Evolutionary conservation across 805 yeast species (phyloP), one percentile per base, ranked within the genome.

Genomic region (Kodamaea neixiangensis): DNA sequence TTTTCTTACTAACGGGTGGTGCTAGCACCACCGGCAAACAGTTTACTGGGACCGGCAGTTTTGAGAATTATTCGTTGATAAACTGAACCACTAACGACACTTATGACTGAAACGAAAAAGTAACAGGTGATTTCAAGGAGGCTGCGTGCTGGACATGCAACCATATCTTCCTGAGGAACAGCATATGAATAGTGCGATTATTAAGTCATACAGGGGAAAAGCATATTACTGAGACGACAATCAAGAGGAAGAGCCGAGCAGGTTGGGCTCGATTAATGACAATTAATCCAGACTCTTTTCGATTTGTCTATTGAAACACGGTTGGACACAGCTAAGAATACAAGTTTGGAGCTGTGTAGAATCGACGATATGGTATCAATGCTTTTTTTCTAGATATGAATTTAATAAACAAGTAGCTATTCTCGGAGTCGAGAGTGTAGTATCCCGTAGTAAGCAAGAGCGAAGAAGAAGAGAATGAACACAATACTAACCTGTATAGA

Each of bases 401-500:
- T 39, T 42, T 34, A 52, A 52, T 52, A 52, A 35, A 52, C 25
- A 44, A 37, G 40, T 45, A 22, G 42, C 44, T 37, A 46, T 34
- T 40, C 25, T 29, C 31, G 31, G 31, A 20, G 48, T 42, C 47
- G 42, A 22, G 42, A 48, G 50, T 40, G 49, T 47, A 47, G 52
- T 44, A 50, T 31, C 49, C 49, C 50, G 47, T 38, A 52, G 47
- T 42, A 44, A 42, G 46, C 46, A 34, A 31, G 20, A 35, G 11
- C 21, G 19, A 18, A 31, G 10, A 34, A 35, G 37, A 18, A 34
- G 21, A n/a, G 21, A 14, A 29, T 19, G 14, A 25, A 69, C 17
- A 33, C n/a, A 15, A 15, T 47, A 72, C 74, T 69, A 69, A 71
- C 75, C n/a, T 21, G 46, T 64, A 49, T 71, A 92, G 99, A 94